phyloP scores from a whole-genome alignment of 306 rosid genomes.

The Crataegus laevigata region DNA sequence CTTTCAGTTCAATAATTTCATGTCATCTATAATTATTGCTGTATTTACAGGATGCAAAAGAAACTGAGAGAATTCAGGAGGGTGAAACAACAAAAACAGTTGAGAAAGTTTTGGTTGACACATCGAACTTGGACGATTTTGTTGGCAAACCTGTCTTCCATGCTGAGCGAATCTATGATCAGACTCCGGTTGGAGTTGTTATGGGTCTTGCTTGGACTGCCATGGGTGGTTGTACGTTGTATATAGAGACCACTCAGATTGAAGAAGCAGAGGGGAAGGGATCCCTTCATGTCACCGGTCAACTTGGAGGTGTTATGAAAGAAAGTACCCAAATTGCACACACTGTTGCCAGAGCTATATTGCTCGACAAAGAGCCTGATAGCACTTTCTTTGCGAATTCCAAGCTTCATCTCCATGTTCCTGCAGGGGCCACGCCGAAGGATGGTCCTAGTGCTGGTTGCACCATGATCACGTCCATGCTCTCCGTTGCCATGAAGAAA shows the following conservation, averaged over 20 bases:
- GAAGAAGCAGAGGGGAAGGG: conserved; percentile 88
- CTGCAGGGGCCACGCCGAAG: conserved; percentile 92
- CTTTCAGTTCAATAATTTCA: not conserved
- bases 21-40: conserved; percentile 7
- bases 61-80: conserved; percentile 24
- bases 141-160: conserved; percentile 99
- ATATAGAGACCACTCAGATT: conserved; percentile 73
- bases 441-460: conserved; percentile 99
- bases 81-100: conserved; percentile 24
- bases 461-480: conserved; percentile 90
- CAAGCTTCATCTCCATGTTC: conserved; percentile 93
- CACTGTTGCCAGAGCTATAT: conserved; percentile 64
- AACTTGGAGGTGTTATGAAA: conserved; percentile 97
- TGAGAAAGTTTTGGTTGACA: conserved; percentile 56
- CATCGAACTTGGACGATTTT: conserved; percentile 50
- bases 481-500: conserved; percentile 89
- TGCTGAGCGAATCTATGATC: conserved; percentile 81
- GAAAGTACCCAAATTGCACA: conserved; percentile 98
- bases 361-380: conserved; percentile 51
- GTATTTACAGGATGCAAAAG: conserved; percentile 43
- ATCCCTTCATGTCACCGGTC: conserved; percentile 71
- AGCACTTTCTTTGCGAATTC: conserved; percentile 65
- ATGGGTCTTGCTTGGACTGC: conserved; percentile 99
- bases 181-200: conserved; percentile 84
- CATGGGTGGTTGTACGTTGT: conserved; percentile 95